Percentiles rank a stretch among this genome's conserved stretches.
Evolutionary conservation across 345 rosid species (phyloP).

Genomic region (Lepidium didymum): DNA sequence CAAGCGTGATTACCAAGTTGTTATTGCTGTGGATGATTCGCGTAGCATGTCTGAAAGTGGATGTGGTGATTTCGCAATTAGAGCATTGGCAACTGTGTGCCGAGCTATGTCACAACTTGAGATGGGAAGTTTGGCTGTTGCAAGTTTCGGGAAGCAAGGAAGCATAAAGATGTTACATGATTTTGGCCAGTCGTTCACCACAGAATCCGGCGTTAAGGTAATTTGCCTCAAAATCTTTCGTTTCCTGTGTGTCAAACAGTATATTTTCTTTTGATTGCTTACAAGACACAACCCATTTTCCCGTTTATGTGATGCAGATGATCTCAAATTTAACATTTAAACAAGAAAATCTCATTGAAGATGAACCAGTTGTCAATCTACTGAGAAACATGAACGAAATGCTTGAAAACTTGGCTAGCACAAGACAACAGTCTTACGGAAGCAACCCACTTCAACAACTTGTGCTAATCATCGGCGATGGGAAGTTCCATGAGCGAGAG

Average conservation of each 20-base stretch:
- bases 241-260: neutral
- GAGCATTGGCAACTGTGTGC: slow-evolving; percentile 88
- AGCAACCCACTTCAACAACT: slow-evolving; percentile 95
- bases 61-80: slow-evolving; percentile 83
- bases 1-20: slow-evolving; percentile 92
- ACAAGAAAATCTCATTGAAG: slow-evolving; percentile 80
- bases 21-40: slow-evolving; percentile 91
- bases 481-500: slow-evolving; percentile 89
- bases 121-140: slow-evolving; percentile 87
- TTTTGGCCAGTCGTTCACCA: slow-evolving; percentile 76
- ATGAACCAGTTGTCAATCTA: slow-evolving; percentile 76
- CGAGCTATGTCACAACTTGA: slow-evolving; percentile 91
- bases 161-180: slow-evolving; percentile 76
- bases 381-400: slow-evolving; percentile 55
- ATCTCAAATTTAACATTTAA: slow-evolving; percentile 74
- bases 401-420: slow-evolving; percentile 62
- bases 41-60: slow-evolving; percentile 86
- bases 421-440: slow-evolving; percentile 77
- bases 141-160: slow-evolving; percentile 86
- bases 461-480: slow-evolving; percentile 84
- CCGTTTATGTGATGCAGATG: slow-evolving; percentile 44
- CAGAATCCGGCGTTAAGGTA: slow-evolving; percentile 82
- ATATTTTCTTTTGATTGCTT: neutral
- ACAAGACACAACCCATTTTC: neutral
- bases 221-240: slow-evolving; percentile 16